These are phyloP conservation scores for Komagataella pastoris DNA, from an alignment of 805 yeast species.

Conservation along the genomic window DNA sequence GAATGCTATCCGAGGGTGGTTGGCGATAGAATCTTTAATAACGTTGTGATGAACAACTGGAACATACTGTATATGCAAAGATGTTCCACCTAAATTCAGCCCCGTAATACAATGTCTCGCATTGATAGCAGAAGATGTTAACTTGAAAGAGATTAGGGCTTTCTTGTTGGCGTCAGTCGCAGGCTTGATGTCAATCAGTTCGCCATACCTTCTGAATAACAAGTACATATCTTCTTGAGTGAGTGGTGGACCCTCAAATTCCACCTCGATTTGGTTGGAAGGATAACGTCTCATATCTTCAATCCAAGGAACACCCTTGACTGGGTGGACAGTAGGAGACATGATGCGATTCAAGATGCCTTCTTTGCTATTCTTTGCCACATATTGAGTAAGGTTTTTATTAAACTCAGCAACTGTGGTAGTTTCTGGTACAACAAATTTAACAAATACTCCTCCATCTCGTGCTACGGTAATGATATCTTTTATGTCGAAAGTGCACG, in stretches of 20 bases:
- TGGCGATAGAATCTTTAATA: slow-evolving; percentile 42
- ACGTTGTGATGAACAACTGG: slow-evolving; percentile 39
- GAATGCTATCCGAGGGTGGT: slow-evolving; percentile 72
- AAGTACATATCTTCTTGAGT: slow-evolving; percentile 71
- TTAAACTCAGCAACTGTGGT: slow-evolving; percentile 39
- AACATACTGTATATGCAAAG: slow-evolving; percentile 63
- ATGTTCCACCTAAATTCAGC: slow-evolving; percentile 44
- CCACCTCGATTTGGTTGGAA: slow-evolving; percentile 44
- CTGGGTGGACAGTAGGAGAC: slow-evolving; percentile 49
- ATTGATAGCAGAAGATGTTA: slow-evolving; percentile 56
- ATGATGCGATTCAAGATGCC: slow-evolving; percentile 27
- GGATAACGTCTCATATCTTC: slow-evolving; percentile 83
- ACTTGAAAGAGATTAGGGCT: slow-evolving; percentile 43
- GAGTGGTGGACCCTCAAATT: slow-evolving; percentile 65
- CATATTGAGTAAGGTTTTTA: slow-evolving; percentile 27
- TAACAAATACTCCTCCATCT: slow-evolving; percentile 93
- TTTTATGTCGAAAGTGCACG: slow-evolving; percentile 25
- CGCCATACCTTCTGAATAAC: slow-evolving; percentile 78
- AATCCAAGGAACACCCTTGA: slow-evolving; percentile 91
- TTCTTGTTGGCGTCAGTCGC: slow-evolving; percentile 23
- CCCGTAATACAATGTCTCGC: slow-evolving; percentile 92
- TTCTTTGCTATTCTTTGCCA: slow-evolving; percentile 11
- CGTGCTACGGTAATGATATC: slow-evolving; percentile 58
- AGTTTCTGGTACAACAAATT: slow-evolving; percentile 46
- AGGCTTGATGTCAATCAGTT: slow-evolving; percentile 57